Conservation (phyloP, 163 green algal genomes). For the Scenedesmus sp. region DNA sequence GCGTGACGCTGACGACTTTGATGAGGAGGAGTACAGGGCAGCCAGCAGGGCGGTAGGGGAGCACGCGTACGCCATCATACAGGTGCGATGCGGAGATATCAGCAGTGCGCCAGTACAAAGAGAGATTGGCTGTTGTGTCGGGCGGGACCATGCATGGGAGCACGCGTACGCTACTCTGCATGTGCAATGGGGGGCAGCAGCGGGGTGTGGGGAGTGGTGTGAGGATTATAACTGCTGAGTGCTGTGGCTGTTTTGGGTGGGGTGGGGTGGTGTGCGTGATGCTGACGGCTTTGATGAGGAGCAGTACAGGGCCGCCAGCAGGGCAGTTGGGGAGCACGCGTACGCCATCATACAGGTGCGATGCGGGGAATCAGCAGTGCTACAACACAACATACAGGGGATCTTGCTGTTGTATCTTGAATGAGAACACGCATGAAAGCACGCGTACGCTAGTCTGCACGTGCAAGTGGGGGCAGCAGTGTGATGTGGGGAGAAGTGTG, state of each 20-base stretch:
- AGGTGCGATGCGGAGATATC: not conserved
- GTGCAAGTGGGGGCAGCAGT: too few relatives aligned
- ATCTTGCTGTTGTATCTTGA: not conserved
- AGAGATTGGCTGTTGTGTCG: too few relatives aligned
- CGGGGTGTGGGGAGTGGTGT: too few relatives aligned
- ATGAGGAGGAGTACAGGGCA: conserved; percentile 47
- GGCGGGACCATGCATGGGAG: too few relatives aligned
- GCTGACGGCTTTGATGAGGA: conserved; percentile 52
- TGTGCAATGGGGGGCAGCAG: too few relatives aligned
- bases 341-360: conserved; percentile 31
- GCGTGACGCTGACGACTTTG: conserved; percentile 55
- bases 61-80: conserved; percentile 28
- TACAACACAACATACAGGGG: not conserved
- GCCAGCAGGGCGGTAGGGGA: conserved; percentile 16
- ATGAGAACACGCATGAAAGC: too few relatives aligned
- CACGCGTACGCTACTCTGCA: too few relatives aligned
- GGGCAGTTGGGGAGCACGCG: not conserved
- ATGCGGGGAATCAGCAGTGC: not conserved
- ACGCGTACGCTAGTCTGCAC: too few relatives aligned
- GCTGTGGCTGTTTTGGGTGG: not conserved
- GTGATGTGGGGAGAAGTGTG: not conserved
- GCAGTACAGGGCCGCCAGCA: conserved; percentile 34
- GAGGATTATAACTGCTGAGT: too few relatives aligned
- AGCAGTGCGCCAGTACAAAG: not conserved
- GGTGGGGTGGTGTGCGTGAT: conserved; percentile 40